Conservation (phyloP, 805 yeast species). For the Wickerhamiella azyma region DNA sequence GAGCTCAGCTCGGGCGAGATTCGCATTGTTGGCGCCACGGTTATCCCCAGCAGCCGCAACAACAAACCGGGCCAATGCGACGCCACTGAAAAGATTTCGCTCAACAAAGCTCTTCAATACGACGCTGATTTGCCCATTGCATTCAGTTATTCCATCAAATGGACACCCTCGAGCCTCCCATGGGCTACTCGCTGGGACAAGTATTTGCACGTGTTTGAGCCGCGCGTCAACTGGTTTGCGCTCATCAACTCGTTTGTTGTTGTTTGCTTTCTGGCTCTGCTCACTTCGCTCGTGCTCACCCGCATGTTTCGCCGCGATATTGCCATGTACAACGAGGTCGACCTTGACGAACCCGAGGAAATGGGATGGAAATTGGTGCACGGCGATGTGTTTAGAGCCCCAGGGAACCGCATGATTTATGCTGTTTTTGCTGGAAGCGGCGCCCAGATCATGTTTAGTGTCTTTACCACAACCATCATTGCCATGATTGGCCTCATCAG, state of each 20-base stretch:
- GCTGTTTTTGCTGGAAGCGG: slow-evolving; percentile 85
- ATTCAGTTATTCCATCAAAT: slow-evolving; percentile 78
- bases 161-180: slow-evolving; percentile 52
- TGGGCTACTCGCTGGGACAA: slow-evolving; percentile 99
- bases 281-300: slow-evolving; percentile 65
- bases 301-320: slow-evolving; percentile 78
- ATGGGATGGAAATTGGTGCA: slow-evolving; percentile 94
- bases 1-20: slow-evolving; percentile 47
- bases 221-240: slow-evolving; percentile 93
- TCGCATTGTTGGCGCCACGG: slow-evolving; percentile 85
- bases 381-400: slow-evolving; percentile 89
- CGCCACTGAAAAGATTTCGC: slow-evolving; percentile 15
- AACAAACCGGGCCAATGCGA: slow-evolving; percentile 24
- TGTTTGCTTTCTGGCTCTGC: slow-evolving; percentile 59
- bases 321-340: slow-evolving; percentile 75
- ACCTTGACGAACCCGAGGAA: slow-evolving; percentile 73
- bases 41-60: slow-evolving; percentile 49
- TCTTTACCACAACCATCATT: slow-evolving; percentile 55
- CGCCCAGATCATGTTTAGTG: slow-evolving; percentile 66
- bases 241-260: slow-evolving; percentile 73
- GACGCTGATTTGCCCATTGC: slow-evolving; percentile 38
- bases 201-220: slow-evolving; percentile 80
- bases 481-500: slow-evolving; percentile 83
- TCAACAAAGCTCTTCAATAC: slow-evolving; percentile 30
- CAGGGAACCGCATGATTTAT: slow-evolving; percentile 51